phyloP scores from a whole-genome alignment of 257 asterid species.

The Perilla frutescens region DNA sequence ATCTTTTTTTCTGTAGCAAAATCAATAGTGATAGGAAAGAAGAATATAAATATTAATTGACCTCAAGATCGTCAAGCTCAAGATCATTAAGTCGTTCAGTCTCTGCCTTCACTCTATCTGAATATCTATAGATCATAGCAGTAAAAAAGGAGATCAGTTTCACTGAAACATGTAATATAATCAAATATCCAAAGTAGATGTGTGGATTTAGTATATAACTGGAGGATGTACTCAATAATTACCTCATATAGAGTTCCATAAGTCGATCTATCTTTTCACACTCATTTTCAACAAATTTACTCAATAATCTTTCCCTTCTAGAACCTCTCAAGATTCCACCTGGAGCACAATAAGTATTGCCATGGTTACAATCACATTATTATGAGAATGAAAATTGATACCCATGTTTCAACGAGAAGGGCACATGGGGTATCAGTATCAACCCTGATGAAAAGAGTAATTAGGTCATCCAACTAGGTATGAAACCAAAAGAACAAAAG shows the following conservation, averaged over 20 bases:
- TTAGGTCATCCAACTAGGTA: not conserved
- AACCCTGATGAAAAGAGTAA: conserved; percentile 21
- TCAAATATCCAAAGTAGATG: conserved; percentile 7
- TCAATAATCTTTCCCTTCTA: conserved; percentile 87
- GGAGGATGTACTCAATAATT: conserved; percentile 27
- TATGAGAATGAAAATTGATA: conserved; percentile 21
- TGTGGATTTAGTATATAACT: conserved; percentile 7
- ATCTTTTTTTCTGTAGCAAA: conserved; percentile 1
- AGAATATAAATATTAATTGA: conserved; percentile 28
- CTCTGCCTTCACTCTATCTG: conserved; percentile 85
- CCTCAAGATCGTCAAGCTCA: conserved; percentile 92
- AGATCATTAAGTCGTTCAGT: conserved; percentile 63
- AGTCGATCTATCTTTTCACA: conserved; percentile 96
- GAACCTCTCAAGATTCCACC: conserved; percentile 98
- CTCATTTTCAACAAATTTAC: conserved; percentile 96
- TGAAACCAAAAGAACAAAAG: not conserved
- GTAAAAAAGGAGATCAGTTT: conserved; percentile 21
- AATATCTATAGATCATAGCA: conserved; percentile 58
- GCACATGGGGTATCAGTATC: not conserved
- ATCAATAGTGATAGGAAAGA: conserved; percentile 20
- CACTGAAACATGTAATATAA: conserved; percentile 17
- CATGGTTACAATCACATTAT: conserved; percentile 28
- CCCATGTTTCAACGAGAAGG: conserved; percentile 9
- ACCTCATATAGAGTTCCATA: conserved; percentile 98
- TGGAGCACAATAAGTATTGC: conserved; percentile 37